phyloP scores from a whole-genome alignment of 2,329 filamentous ascomycete genomes.

The Akanthomyces dipterigenus region DNA sequence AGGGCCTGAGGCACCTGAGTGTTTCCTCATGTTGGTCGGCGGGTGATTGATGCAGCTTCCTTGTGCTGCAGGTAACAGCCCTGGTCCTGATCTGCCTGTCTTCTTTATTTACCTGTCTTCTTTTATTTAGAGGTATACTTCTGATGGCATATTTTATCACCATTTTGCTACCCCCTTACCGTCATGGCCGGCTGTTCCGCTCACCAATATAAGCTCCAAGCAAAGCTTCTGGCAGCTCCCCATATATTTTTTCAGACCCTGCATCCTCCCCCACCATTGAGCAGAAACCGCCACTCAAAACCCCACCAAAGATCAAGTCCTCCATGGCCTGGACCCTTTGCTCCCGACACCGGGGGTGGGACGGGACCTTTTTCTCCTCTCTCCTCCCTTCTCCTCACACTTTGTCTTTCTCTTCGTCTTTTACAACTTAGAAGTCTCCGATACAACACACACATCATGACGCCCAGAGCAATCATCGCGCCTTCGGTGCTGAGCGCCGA shows the following conservation, averaged over 20 bases:
- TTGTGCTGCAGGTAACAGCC: no score
- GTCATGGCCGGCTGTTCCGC: no score
- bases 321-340: background rate
- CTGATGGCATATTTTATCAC: no score
- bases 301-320: conserved; percentile 3
- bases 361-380: background rate
- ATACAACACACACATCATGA: conserved; percentile 48
- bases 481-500: conserved; percentile 98
- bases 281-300: background rate
- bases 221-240: background rate
- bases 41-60: no score
- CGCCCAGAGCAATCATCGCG: conserved; percentile 87
- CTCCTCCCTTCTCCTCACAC: background rate
- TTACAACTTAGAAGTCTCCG: background rate
- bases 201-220: background rate
- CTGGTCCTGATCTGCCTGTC: no score
- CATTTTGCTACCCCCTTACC: background rate
- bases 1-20: no score
- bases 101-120: no score
- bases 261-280: background rate
- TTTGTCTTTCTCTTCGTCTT: background rate
- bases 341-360: background rate
- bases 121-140: no score
- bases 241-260: background rate
- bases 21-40: no score